Evolutionary conservation across 805 yeast genomes (phyloP), one percentile per base, ranked within the genome.

Genomic region (Ogataea henricii): DNA sequence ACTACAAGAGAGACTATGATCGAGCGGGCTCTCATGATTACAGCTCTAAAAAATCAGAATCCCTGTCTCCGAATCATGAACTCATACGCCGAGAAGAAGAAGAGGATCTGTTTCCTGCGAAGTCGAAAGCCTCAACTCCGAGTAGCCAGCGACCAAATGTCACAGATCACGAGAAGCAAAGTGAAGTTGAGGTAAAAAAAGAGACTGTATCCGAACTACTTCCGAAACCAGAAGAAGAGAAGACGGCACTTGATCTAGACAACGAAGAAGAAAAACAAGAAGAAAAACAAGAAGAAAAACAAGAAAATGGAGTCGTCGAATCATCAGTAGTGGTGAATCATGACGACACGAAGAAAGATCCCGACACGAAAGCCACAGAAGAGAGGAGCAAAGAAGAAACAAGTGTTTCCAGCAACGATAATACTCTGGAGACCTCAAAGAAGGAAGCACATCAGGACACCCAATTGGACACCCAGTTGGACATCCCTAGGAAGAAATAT

Each of bases 61-160:
- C 57, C 13, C 16, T 53, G 18, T 53, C 57, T 4, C 55, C 57
- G 35, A 51, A 42, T 30, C 52, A 50, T 18, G 50, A 40, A 29
- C 20, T 38, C 18, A 10, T 41, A 6, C 47, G 32, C 17, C 42
- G 43, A 21, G 30, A 47, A 5, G 48, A 41, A 8, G 55, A 47
- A 25, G 54, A 54, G 26, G 57, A 51, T 18, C 36, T 54, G 23
- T 53, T 53, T 20, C 56, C 56, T 10, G 51, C 40, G n/a, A 53
- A 51, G 29, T 40, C 52, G 1, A 42, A 40, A 34, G 21, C 34
- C 35, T 6, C 27, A 17, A 14, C 29, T 40, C 17, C 47, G 27
- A 40, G 40, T 23, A 23, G 7, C 9, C 29, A 21, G 29, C 23
- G 25, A 18, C 20, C 6, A 20, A 22, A 18, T 12, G 36, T 16